Evolutionary conservation across 768 basidiomycete genomes (phyloP).

Genomic region (Terana coerulea): DNA sequence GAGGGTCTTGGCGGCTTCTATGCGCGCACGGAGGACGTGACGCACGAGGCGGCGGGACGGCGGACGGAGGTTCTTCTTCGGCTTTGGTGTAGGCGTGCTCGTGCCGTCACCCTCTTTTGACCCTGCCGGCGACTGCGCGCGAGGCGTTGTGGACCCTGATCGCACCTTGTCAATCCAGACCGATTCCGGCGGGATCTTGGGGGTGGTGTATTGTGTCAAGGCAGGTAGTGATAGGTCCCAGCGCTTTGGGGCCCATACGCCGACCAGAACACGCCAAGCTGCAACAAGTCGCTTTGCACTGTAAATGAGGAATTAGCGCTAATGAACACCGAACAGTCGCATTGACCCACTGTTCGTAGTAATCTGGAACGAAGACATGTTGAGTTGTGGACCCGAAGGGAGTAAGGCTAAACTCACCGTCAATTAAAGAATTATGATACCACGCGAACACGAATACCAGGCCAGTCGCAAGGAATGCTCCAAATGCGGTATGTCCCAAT

Average conservation of each 20-base stretch:
- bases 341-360: conserved; percentile 69
- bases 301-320: conserved; percentile 11
- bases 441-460: conserved; percentile 74
- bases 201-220: conserved; percentile 69
- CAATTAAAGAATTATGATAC: conserved; percentile 85
- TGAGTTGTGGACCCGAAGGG: conserved; percentile 5
- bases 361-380: conserved; percentile 46
- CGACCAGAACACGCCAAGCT: conserved; percentile 95
- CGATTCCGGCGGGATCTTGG: conserved; percentile 60
- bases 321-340: too few species aligned
- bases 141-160: conserved; percentile 22
- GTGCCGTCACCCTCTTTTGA: too few species aligned
- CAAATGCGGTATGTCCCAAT: conserved; percentile 69
- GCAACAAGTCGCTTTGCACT: conserved; percentile 86
- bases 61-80: conserved; percentile 39
- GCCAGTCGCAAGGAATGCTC: conserved; percentile 65
- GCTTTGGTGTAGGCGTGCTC: conserved; percentile 4
- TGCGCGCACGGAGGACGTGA: conserved; percentile 84
- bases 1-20: conserved; percentile 75
- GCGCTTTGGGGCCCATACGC: conserved; percentile 83
- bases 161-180: conserved; percentile 62
- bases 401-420: conserved; percentile 49
- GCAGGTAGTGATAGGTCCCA: conserved; percentile 80
- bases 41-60: conserved; percentile 83
- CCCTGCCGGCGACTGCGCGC: conserved; percentile 16